phyloP scores from a whole-genome alignment of 1,284 basidiomycete species.

The Ceratobasidium sp. region DNA sequence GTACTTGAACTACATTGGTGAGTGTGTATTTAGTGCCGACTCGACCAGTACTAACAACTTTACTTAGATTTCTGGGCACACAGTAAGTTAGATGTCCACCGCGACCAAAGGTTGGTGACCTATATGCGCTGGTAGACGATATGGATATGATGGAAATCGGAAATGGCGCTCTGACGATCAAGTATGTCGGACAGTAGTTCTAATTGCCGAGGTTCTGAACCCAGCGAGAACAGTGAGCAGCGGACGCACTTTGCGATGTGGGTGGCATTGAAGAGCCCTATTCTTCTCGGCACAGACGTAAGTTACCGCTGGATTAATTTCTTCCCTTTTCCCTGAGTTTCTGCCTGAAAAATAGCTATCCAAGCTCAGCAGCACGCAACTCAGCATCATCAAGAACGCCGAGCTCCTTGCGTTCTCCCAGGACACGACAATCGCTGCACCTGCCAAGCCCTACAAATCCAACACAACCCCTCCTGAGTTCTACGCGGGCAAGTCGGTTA shows the following conservation, averaged over 20 bases:
- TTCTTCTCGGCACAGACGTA: conserved; percentile 63
- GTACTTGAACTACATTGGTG: conserved; percentile 50
- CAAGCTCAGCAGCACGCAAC: conserved; percentile 52
- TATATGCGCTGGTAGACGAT: conserved; percentile 47
- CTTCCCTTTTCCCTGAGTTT: conserved; percentile 1
- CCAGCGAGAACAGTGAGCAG: conserved; percentile 51
- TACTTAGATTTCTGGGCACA: conserved; percentile 58
- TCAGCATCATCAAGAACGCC: conserved; percentile 59
- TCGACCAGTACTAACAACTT: not conserved
- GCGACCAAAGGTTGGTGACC: not conserved
- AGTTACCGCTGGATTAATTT: conserved; percentile 41
- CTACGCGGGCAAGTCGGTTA: conserved; percentile 58
- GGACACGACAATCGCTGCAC: conserved; percentile 56
- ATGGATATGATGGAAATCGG: conserved; percentile 64
- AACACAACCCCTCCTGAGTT: conserved; percentile 60
- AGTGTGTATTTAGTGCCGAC: not conserved
- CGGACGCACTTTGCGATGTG: conserved; percentile 65
- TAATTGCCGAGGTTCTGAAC: not conserved
- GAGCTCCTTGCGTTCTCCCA: conserved; percentile 64
- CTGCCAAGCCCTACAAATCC: conserved; percentile 59
- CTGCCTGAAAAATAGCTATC: conserved; percentile 51
- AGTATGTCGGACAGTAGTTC: conserved; percentile 41
- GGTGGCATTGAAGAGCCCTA: conserved; percentile 64
- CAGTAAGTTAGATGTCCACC: conserved; percentile 48
- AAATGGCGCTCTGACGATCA: conserved; percentile 58